Evolutionary conservation across 2,329 filamentous ascomycete species (phyloP), one percentile per base, ranked within the genome.

Genomic region (Cladobotryum mycophilum): DNA sequence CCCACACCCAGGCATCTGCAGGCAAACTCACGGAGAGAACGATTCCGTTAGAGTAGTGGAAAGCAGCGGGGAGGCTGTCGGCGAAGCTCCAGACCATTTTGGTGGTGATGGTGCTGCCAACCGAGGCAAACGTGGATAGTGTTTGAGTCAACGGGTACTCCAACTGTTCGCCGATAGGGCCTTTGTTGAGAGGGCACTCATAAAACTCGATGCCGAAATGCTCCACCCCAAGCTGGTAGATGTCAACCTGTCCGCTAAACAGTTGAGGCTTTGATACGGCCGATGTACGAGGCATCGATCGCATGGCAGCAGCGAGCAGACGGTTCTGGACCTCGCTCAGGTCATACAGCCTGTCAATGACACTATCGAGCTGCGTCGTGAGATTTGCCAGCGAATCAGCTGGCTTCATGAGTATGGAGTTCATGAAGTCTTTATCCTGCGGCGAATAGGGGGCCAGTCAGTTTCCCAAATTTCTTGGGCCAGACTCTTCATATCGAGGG

Each of bases 51-150:
- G 41, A 48, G 15, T 54, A 54, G 5, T 46, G 45, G 30, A 54
- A 42, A 1, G 52, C 52, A 8, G 33, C 48, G 12, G 34, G n/a
- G 4, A 51, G 30, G 17, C 34, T 51, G 12, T 53, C 51, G 13
- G 51, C 43, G 15, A 53, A 53, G 15, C 48, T 51, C 51, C 51
- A 53, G 13, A 44, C 48, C 51, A 53, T 53, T 38, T 53, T 51
- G 7, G 51, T 51, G 3, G 48, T 53, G 5, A 53, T 36, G 3
- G 44, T 51, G 3, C 22, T 45, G 12, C 51, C 51, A n/a, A 48
- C 43, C 20, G 48, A n/a, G 15, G 44, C 13, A 20, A 43, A 51
- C 35, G 42, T 51, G 3, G n/a, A 22, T 7, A 53, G 14, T 9
- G 44, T 48, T 18, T 51, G 40, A 1, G n/a, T 18, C 20, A 53